These are phyloP conservation scores for Staphylotrichum tortipilum DNA, from an alignment of 495 filamentous ascomycete species.

Conservation along the genomic window DNA sequence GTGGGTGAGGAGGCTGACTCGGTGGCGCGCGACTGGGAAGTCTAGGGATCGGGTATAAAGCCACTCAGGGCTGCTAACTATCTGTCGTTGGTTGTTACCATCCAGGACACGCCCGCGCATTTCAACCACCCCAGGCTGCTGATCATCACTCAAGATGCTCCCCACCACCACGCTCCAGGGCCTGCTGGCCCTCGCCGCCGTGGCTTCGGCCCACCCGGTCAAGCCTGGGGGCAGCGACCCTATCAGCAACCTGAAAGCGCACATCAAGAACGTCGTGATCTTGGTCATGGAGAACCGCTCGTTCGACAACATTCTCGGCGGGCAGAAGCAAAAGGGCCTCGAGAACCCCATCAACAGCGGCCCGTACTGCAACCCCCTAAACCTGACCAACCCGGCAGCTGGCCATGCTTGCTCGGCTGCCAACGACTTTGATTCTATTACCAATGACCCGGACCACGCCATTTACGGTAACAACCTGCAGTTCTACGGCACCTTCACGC, in stretches of 20 bases:
- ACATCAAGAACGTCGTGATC: slow-evolving; percentile 31
- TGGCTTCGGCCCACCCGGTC: not conserved
- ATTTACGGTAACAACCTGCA: slow-evolving; percentile 45
- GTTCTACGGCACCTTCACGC: slow-evolving; percentile 38
- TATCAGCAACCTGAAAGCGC: not conserved
- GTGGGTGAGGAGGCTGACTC: no score
- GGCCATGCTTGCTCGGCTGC: slow-evolving; percentile 34
- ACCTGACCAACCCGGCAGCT: slow-evolving; percentile 31
- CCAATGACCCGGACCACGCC: slow-evolving; percentile 44
- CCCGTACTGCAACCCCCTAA: slow-evolving; percentile 26
- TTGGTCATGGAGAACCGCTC: slow-evolving; percentile 30
- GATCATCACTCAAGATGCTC: not conserved
- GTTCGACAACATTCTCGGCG: slow-evolving; percentile 26
- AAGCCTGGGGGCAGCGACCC: not conserved
- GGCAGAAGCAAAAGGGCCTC: slow-evolving; percentile 12
- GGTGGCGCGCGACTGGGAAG: no score
- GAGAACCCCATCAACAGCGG: slow-evolving; percentile 20
- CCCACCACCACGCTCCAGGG: not conserved
- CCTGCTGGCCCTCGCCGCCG: not conserved
- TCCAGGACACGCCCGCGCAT: not conserved
- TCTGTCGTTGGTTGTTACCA: not conserved
- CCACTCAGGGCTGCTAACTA: not conserved
- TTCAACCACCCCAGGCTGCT: not conserved
- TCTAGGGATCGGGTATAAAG: no score
- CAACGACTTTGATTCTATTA: slow-evolving; percentile 36